Evolutionary conservation across 352 stramenopile genomes (phyloP), one percentile per base, ranked within the genome.

Genomic region (Pythium apleroticum): DNA sequence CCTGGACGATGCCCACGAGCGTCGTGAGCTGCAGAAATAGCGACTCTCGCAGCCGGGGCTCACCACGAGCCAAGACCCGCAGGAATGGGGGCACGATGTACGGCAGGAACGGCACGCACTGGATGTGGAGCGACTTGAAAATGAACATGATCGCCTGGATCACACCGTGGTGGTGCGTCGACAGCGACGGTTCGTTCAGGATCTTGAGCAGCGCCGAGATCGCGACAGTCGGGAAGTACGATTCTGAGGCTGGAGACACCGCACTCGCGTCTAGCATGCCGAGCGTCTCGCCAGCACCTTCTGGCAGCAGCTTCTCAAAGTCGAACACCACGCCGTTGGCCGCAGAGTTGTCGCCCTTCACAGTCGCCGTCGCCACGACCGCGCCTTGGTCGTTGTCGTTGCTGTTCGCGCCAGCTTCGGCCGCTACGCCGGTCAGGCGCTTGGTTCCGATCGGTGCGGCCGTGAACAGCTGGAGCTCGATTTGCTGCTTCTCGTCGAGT

Each of bases 111-210:
- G 89, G 91, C 41, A 99, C 95, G 64, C 95, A 99, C 61, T 96
- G 89, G 1, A 95, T 80, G 3, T 94, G 97, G 1, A 99, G 76
- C 48, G 88, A 96, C 68, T 98, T 97, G 83, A 99, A 99, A 60
- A 99, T 99, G 58, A 98, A 98, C 86, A 99, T 99, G 28, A 99
- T 95, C 20, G 97, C 96, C 62, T 99, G 97, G 60, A 99, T 98
- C 22, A 98, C 96, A 61, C 97, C 86, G 25, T 97, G 88, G 71
- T 99, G 97, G 63, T 99, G 95, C 27, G 93, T 91, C 56, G 92
- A 93, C 11, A 99, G 78, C 11, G 93, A 98, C 14, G 91, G 84
- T 66, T 99, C 97, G 33, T 96, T 93, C 35, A 99, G 87, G 60
- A 99, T 98, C 17, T 90, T 81, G 60, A 99, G 91, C 30, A 99